Evolutionary conservation across 352 stramenopile genomes (phyloP), one percentile per base, ranked within the genome.

Genomic region (Globisporangium sylvaticum): DNA sequence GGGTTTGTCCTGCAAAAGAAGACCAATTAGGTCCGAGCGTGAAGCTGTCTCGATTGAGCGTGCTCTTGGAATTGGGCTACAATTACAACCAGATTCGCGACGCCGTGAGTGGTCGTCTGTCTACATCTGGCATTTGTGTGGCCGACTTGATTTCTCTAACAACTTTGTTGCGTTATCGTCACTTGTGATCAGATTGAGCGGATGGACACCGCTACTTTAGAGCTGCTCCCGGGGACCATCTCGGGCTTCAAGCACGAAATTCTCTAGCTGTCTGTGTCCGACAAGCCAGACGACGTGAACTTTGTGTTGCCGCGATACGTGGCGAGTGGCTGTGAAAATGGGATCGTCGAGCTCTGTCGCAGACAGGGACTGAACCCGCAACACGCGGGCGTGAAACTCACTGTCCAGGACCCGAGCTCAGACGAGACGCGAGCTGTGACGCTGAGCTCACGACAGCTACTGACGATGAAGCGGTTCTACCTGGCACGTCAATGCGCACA

Each of bases 221-320:
- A 58, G 25, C 25, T 58, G 25, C 25, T 58, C 14, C 52, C 52
- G 24, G 52, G 52, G 24, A 58, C 52, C 12, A 37, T 58, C 14
- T 58, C 52, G 8, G 52, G 52, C 14, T 58, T 58, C 32, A 29
- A 32, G 14, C 52, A 32, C 14, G 25, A 37, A 8, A 4, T 37
- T 22, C 10, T 58, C 25, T 25, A 58, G 14, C 52, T 58, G 24
- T 31, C 25, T 4, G 25, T 25, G 25, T 20, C 52, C 52, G 14
- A 37, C 14, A 58, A 58, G 52, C 25, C 25, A 37, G 52, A 37
- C n/a, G 52, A 58, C 25, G 52, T 58, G 24, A 25, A 58, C 24
- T 58, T 57, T 58, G 52, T 58, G 24, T 22, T 58, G 25, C 52
- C 52, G n/a, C 52, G 52, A 32, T 58, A 58, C 52, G 52, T 58